Evolutionary conservation across 106 monocot species (phyloP), one percentile per base, ranked within the genome.

Genomic region (Xerophyta viscosa): DNA sequence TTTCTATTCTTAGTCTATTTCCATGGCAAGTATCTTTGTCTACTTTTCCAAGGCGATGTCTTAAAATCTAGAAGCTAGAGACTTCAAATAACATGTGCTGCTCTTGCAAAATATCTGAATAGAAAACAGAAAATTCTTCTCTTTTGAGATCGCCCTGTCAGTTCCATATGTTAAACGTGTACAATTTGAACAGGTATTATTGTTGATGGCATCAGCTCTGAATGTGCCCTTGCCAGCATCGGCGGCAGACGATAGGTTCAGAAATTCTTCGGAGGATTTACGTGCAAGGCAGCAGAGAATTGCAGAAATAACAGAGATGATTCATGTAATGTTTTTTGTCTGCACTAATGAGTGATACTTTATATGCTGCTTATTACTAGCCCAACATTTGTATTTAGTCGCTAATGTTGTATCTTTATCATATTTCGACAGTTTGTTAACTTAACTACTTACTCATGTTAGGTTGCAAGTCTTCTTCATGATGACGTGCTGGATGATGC

Each of bases 401-500:
- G n/a, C n/a, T n/a, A n/a, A n/a, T 39, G 6, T 39, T 39, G 39
- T 39, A 39, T 39, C 6, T 2, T 39, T 39, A 20, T 6, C 7
- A 33, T 33, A 33, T 10, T 33, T 33, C 5, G 10, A 6, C 33
- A 33, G 10, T 33, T 33, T 33, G 33, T 33, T 33, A 10, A 5
- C 33, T 37, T 9, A 10, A 5, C 8, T 48, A 17, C 26, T 43
- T 49, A 48, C 50, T 17, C 0, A 27, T 69, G n/a, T n/a, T 45
- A 96, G 94, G 94, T 88, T 11, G 94, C 94, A 64, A 96, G 94
- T 54, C 81, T 96, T 57, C 88, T 96, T 52, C 94, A 96, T 70
- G 88, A 96, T 75, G 94, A 96, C 68, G 94, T 96, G 2, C 65
- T 96, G 45, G 94, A 96, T 78, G 94, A 96, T 81, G 94, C 94